Percentiles rank a stretch among this genome's conserved stretches.
Evolutionary conservation across 169 alveolate species (phyloP).

Genomic region (Fabrea salina): DNA sequence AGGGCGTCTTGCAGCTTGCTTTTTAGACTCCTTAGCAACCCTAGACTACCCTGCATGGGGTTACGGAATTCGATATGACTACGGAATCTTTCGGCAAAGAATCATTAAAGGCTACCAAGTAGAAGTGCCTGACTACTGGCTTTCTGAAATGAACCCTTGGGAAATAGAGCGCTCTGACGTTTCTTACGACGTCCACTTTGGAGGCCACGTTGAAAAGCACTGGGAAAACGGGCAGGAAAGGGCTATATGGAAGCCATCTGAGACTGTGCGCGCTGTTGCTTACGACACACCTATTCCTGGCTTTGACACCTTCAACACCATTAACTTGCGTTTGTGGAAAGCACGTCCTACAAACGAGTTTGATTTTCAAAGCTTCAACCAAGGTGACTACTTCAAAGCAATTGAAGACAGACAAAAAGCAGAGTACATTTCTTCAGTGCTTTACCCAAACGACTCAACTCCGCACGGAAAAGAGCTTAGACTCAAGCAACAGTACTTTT

Average conservation of each 20-base stretch:
- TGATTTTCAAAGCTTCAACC: constrained; percentile 89
- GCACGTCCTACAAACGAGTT: constrained; percentile 90
- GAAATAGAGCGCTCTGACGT: constrained; percentile 94
- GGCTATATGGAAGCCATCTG: constrained; percentile 92
- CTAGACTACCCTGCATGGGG: constrained; percentile 95
- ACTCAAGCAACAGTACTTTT: constrained; percentile 93
- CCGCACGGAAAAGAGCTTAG: constrained; percentile 93
- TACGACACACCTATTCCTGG: constrained; percentile 97
- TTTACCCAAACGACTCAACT: constrained; percentile 94
- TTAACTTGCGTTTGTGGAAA: constrained; percentile 92
- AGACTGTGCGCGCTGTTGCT: constrained; percentile 93
- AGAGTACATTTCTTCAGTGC: constrained; percentile 91
- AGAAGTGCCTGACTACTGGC: constrained; percentile 96
- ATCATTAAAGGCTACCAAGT: constrained; percentile 90
- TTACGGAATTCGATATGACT: constrained; percentile 95
- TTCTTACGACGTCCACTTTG: constrained; percentile 89
- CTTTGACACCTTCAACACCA: constrained; percentile 91
- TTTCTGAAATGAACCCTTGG: constrained; percentile 93
- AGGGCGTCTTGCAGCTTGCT: constrained; percentile 97
- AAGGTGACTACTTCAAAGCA: constrained; percentile 88
- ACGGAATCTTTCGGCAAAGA: constrained; percentile 94
- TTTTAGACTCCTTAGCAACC: constrained; percentile 95
- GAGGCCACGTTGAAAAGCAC: constrained; percentile 82
- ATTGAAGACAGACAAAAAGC: constrained; percentile 90
- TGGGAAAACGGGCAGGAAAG: constrained; percentile 73